Evolutionary conservation across 1,284 basidiomycete species (phyloP).

Genomic region (Chalciporus sp.): DNA sequence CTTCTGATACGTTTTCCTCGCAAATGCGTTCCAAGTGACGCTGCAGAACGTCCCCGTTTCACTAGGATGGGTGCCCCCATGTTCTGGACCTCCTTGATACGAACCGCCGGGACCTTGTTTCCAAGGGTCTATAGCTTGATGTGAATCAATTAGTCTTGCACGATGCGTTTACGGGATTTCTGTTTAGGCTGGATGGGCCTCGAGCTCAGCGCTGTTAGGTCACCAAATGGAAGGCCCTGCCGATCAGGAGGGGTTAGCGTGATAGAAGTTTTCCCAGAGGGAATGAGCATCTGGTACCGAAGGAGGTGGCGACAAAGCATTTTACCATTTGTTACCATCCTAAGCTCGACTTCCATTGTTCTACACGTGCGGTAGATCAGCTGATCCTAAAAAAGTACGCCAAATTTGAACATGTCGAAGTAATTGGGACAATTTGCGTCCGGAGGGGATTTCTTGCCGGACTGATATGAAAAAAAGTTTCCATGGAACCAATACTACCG

Average conservation of each 20-base stretch:
- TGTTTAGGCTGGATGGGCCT: slow-evolving; percentile 13
- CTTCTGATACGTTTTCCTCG: slow-evolving; percentile 28
- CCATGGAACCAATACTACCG: slow-evolving; percentile 22
- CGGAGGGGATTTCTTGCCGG: slow-evolving; percentile 28
- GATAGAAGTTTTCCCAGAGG: slow-evolving; percentile 30
- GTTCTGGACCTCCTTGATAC: slow-evolving; percentile 16
- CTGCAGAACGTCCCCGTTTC: neutral
- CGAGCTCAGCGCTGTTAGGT: slow-evolving; percentile 23
- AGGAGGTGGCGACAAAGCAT: slow-evolving; percentile 15
- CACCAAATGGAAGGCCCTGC: slow-evolving; percentile 35
- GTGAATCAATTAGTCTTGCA: slow-evolving; percentile 23
- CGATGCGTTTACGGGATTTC: slow-evolving; percentile 7
- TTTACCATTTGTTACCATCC: slow-evolving; percentile 27
- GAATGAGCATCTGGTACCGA: slow-evolving; percentile 24
- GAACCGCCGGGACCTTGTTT: slow-evolving; percentile 18
- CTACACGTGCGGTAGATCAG: slow-evolving; percentile 34
- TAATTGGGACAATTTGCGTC: slow-evolving; percentile 27
- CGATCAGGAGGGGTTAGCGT: slow-evolving; percentile 26
- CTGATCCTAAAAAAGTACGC: slow-evolving; percentile 25
- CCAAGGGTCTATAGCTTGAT: slow-evolving; percentile 23
- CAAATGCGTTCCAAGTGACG: neutral
- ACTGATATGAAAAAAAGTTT: slow-evolving; percentile 33
- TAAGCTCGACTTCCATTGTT: slow-evolving; percentile 34
- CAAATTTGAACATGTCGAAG: slow-evolving; percentile 19
- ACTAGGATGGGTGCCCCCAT: slow-evolving; percentile 2